Evolutionary conservation across 306 rosid genomes (phyloP).

Genomic region (Vachellia pachyceras): DNA sequence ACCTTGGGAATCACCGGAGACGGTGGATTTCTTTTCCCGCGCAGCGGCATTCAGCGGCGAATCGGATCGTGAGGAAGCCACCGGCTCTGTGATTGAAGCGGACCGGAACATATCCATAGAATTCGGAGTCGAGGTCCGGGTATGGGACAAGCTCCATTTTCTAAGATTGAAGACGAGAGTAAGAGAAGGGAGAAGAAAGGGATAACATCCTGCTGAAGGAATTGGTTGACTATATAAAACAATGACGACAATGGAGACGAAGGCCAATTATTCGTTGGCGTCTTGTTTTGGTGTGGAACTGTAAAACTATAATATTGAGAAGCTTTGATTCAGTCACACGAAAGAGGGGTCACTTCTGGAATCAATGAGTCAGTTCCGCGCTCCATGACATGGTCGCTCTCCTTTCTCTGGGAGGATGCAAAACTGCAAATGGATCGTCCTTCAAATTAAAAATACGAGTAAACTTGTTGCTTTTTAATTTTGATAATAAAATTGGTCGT

Average conservation of each 20-base stretch:
- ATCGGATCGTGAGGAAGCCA: slow-evolving; percentile 33
- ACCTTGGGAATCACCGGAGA: slow-evolving; percentile 86
- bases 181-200: neutral
- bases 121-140: slow-evolving; percentile 57
- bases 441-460: too few relatives aligned
- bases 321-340: too few relatives aligned
- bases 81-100: slow-evolving; percentile 61
- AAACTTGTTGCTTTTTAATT: too few relatives aligned
- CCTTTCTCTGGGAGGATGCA: too few relatives aligned
- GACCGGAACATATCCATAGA: slow-evolving; percentile 91
- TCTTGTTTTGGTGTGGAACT: neutral
- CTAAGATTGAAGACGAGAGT: neutral
- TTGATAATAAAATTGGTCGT: too few relatives aligned
- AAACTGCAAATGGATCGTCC: too few relatives aligned
- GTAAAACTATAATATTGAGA: neutral
- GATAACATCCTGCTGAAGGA: slow-evolving; percentile 13
- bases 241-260: slow-evolving; percentile 18
- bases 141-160: slow-evolving; percentile 75
- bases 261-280: neutral
- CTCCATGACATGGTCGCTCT: too few relatives aligned
- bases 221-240: slow-evolving; percentile 4
- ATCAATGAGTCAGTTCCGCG: too few relatives aligned
- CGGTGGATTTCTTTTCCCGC: slow-evolving; percentile 47
- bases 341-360: too few relatives aligned
- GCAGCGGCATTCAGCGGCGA: slow-evolving; percentile 7